Evolutionary conservation across 1,284 basidiomycete genomes (phyloP).

Genomic region (Coniophora puteana): DNA sequence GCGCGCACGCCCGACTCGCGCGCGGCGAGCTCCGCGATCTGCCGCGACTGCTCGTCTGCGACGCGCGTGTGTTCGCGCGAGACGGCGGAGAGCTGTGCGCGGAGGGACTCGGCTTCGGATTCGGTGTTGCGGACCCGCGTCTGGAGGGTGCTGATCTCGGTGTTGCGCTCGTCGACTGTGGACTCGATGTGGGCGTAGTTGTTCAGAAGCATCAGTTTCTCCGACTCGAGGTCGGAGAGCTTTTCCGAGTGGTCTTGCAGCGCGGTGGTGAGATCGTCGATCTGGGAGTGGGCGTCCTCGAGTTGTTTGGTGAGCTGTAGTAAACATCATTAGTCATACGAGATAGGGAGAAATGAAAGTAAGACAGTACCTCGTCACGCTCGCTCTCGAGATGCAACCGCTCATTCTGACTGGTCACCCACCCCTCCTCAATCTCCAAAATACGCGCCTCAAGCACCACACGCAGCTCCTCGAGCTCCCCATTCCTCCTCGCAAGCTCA

Average conservation of each 20-base stretch:
- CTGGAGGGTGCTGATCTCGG: constrained; percentile 41
- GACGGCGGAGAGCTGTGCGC: constrained; percentile 48
- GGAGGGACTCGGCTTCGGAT: constrained; percentile 46
- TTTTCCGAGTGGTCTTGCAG: constrained; percentile 57
- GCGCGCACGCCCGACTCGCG: constrained; percentile 44
- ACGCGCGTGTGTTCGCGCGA: constrained; percentile 51
- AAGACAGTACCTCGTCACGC: constrained; percentile 44
- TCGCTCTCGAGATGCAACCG: constrained; percentile 57
- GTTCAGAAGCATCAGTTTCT: constrained; percentile 51
- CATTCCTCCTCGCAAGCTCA: constrained; percentile 49
- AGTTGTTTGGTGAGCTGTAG: constrained; percentile 50
- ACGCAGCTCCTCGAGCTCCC: constrained; percentile 53
- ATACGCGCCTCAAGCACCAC: constrained; percentile 46
- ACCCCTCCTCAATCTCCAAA: too few species aligned
- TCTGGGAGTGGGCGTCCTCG: constrained; percentile 42
- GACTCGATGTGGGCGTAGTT: constrained; percentile 53
- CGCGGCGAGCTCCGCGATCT: constrained; percentile 42
- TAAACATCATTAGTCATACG: constrained; percentile 7
- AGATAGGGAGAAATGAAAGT: constrained; percentile 1
- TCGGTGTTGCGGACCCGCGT: constrained; percentile 37
- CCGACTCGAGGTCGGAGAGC: constrained; percentile 50
- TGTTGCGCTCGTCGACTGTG: constrained; percentile 47
- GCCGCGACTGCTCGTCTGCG: constrained; percentile 47
- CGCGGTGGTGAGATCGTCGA: constrained; percentile 41
- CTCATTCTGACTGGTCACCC: too few species aligned